Evolutionary conservation across 257 asterid genomes (phyloP), one percentile per base, ranked within the genome.

Genomic region (Perilla frutescens): DNA sequence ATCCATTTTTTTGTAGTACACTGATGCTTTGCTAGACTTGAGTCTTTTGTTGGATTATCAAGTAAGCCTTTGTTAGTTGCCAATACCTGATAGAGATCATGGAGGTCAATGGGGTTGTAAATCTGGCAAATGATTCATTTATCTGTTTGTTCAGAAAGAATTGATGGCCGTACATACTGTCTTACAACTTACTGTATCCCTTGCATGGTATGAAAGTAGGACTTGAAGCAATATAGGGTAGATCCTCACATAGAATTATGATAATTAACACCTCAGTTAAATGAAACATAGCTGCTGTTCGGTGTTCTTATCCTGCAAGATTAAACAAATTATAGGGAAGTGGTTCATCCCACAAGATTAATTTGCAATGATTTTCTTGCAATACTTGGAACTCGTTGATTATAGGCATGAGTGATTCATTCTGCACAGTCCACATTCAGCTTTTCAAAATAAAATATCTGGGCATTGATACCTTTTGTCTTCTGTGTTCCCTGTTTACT

Each of bases 241-340:
- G 56, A 72, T 64, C 50, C 36, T 39, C 73, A 39, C 50, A 61
- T 40, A 70, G 67, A 70, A 57, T 45, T 68, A 51, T 53, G 78
- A 39, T 5, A 66, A 36, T 32, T 53, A 51, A 76, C n/a, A 20
- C 44, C n/a, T 45, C n/a, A 31, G 3, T 60, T 64, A 66, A 20
- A 36, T n/a, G 55, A 20, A 71, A 43, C 11, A 32, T 36, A 70
- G 29, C 7, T 41, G 29, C 20, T 7, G 41, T 29, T 60, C 3
- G 9, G 11, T 29, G 36, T 62, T 50, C 53, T 60, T 50, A 7
- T 39, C 65, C 9, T 55, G 57, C 61, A 55, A 39, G 60, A 76
- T 60, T 43, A 50, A 9, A 14, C 57, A n/a, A 50, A 13, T 60
- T 67, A 3, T 40, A 60, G 81, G 58, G 43, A 56, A 62, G 32